Percentiles rank a stretch among this genome's conserved stretches.
Conservation (phyloP, 441 rosid genomes). For the Manihot esculenta region DNA sequence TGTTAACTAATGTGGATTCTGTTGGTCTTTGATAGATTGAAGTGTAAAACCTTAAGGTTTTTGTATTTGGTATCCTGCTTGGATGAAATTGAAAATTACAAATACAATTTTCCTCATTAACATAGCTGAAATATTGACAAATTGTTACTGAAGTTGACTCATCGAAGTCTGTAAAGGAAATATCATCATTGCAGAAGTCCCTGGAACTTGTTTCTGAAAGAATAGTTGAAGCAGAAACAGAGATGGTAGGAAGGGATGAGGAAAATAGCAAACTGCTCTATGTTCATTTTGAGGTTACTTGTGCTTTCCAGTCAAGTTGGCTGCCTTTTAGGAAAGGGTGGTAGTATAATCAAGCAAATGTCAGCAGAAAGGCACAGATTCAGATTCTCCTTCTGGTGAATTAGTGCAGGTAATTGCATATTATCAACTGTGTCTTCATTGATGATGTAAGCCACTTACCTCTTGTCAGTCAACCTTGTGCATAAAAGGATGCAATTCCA, state of each 20-base stretch:
- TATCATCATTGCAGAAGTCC: slow-evolving; percentile 51
- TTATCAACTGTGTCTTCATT: neutral
- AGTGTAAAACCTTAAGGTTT: neutral
- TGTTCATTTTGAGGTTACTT: slow-evolving; percentile 49
- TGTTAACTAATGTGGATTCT: neutral
- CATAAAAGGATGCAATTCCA: neutral
- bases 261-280: slow-evolving; percentile 37
- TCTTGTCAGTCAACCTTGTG: neutral
- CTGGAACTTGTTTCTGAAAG: slow-evolving; percentile 57
- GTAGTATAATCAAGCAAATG: slow-evolving; percentile 62
- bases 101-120: neutral
- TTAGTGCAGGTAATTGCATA: slow-evolving; percentile 49
- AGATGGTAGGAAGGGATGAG: slow-evolving; percentile 34
- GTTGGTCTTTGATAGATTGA: neutral
- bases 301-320: slow-evolving; percentile 64
- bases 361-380: slow-evolving; percentile 57
- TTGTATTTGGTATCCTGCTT: neutral
- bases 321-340: slow-evolving; percentile 67
- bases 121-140: slow-evolving; percentile 10
- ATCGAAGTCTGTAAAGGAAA: slow-evolving; percentile 31
- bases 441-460: neutral
- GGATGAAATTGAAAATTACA: neutral
- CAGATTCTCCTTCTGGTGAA: slow-evolving; percentile 60
- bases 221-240: slow-evolving; percentile 45
- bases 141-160: slow-evolving; percentile 31